These are phyloP conservation scores for Elsinoe batatas DNA, from an alignment of 2,329 filamentous ascomycete genomes.

Conservation along the genomic window DNA sequence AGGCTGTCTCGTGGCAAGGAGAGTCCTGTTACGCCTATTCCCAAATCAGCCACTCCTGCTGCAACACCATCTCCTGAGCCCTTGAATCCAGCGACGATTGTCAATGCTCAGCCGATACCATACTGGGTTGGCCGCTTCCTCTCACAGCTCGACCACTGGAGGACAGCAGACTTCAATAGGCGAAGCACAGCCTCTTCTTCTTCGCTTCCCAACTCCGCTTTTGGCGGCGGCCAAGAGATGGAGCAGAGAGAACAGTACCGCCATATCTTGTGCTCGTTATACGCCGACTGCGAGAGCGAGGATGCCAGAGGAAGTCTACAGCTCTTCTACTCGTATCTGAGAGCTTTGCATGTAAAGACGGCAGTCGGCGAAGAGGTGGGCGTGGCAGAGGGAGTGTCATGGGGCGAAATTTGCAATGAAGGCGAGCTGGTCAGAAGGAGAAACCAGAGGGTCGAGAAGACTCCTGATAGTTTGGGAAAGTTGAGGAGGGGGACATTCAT, in stretches of 20 bases:
- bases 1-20: background rate
- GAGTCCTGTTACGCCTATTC: background rate
- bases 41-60: background rate
- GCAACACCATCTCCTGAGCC: background rate
- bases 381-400: conserved; percentile 47
- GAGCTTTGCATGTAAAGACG: conserved; percentile 9
- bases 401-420: background rate
- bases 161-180: conserved; percentile 39
- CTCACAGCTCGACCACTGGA: conserved; percentile 46
- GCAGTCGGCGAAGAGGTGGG: conserved; percentile 12
- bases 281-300: conserved; percentile 4
- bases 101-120: conserved; percentile 29
- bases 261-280: background rate
- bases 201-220: conserved; percentile 30
- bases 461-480: conserved; percentile 10
- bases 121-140: conserved; percentile 57
- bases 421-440: conserved; percentile 2
- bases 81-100: conserved; percentile 15
- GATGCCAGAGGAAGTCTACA: conserved; percentile 9
- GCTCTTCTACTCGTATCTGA: background rate
- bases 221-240: conserved; percentile 12
- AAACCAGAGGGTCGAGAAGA: background rate
- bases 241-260: conserved; percentile 1
- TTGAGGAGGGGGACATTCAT: conserved; percentile 25
- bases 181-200: conserved; percentile 25